Conservation (phyloP, 108 stramenopile genomes). For the Pinguiococcus pyrenoidosus region DNA sequence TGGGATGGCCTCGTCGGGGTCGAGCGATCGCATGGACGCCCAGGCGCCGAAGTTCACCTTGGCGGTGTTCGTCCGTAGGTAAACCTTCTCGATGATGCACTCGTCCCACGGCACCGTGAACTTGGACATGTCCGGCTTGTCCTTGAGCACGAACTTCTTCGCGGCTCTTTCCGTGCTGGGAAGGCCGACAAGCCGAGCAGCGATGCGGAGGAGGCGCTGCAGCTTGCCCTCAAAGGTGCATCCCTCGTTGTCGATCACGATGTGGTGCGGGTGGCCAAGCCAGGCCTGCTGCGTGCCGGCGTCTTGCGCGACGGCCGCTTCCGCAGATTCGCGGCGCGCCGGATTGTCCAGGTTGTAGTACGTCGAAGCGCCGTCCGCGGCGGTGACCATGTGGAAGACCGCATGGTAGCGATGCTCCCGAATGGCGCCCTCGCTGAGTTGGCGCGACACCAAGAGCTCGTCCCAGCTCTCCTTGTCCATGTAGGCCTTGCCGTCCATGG, state of each 20-base stretch:
- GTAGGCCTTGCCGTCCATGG: constrained; percentile 83
- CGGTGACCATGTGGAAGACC: constrained; percentile 82
- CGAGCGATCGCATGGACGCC: too few relatives aligned
- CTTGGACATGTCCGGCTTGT: too few relatives aligned
- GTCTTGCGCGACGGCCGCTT: constrained; percentile 59
- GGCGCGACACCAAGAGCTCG: too few relatives aligned
- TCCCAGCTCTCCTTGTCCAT: constrained; percentile 45
- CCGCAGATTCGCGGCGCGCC: constrained; percentile 63
- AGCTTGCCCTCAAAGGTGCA: constrained; percentile 24
- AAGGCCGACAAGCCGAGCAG: constrained; percentile 16
- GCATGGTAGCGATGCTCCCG: constrained; percentile 66
- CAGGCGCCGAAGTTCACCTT: too few relatives aligned
- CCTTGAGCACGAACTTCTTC: too few relatives aligned
- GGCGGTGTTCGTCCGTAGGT: too few relatives aligned
- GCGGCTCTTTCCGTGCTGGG: too few relatives aligned
- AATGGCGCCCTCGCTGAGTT: not conserved
- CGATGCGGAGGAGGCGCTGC: constrained; percentile 1
- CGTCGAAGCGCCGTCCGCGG: constrained; percentile 39
- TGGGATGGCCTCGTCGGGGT: too few relatives aligned
- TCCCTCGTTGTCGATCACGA: constrained; percentile 20
- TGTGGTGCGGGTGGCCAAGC: constrained; percentile 22
- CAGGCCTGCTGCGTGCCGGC: constrained; percentile 36
- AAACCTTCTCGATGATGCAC: too few relatives aligned
- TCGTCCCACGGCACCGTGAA: too few relatives aligned
- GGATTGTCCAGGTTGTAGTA: constrained; percentile 75